These are phyloP conservation scores for Penicillium cinerascens DNA, from an alignment of 495 filamentous ascomycete genomes.

Conservation along the genomic window DNA sequence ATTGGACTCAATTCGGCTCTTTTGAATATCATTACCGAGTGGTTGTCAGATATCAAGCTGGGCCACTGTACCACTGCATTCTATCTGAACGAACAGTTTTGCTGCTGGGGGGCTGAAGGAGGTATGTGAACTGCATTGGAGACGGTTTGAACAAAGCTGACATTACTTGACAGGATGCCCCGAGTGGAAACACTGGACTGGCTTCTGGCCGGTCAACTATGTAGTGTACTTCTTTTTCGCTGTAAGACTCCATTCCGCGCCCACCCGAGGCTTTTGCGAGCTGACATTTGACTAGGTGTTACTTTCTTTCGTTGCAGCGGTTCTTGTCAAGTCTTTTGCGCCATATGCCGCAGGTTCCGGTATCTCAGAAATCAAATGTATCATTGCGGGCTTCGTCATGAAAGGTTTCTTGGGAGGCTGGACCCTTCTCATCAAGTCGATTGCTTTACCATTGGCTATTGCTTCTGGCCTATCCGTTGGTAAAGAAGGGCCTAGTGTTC, in stretches of 20 bases:
- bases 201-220: conserved; percentile 75
- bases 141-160: neutral
- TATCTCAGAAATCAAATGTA: conserved; percentile 99
- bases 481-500: conserved; percentile 96
- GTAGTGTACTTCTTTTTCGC: conserved; percentile 85
- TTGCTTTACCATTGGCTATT: conserved; percentile 87
- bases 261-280: neutral
- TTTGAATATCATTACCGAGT: conserved; percentile 94
- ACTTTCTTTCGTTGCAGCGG: conserved; percentile 79
- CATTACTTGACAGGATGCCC: conserved; percentile 57
- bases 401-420: conserved; percentile 93
- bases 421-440: conserved; percentile 92
- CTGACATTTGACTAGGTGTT: conserved; percentile 52
- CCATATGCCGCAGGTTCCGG: conserved; percentile 96
- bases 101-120: conserved; percentile 94
- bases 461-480: conserved; percentile 93
- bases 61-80: conserved; percentile 93
- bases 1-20: conserved; percentile 94
- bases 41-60: conserved; percentile 92
- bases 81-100: conserved; percentile 97
- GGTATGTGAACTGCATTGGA: conserved; percentile 44
- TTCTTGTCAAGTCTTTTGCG: conserved; percentile 86
- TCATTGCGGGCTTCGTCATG: conserved; percentile 99
- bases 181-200: conserved; percentile 89
- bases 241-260: conserved; percentile 42